Evolutionary conservation across 257 asterid species (phyloP), one percentile per base, ranked within the genome.

Genomic region (Rauvolfia tetraphylla): DNA sequence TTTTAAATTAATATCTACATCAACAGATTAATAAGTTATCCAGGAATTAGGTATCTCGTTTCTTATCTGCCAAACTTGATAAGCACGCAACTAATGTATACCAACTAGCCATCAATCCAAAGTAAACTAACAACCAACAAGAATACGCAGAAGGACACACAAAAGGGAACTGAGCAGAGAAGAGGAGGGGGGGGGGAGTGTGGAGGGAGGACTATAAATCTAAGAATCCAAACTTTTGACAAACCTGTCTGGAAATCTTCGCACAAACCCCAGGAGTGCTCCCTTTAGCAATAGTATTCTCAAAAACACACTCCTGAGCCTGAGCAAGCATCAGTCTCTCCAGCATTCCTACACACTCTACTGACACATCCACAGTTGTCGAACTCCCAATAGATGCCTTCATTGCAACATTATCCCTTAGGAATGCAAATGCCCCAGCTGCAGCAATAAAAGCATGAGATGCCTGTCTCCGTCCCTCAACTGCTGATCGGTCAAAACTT

Each of bases 291-390:
- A 92, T 91, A 63, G 98, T 89, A 76, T 90, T 95, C 91, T 95
- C 98, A 29, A 91, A 95, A 59, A 92, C 98, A 29, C 98, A 92
- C 83, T 95, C 98, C 84, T 95, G 98, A 14, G 98, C 98, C 84
- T 95, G 98, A 67, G 98, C 98, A 79, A 95, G 80, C 98, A 92
- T 95, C 83, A 95, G 84, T 80, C 93, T 95, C 90, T 95, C 98
- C 86, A 95, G 81, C 98, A 95, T 92, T 76, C 98, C 98, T 12
- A 82, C 90, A 83, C 98, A 95, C 84, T 91, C 97, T 70, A 88
- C 97, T 18, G 98, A 95, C 77, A 92, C 77, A 79, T 95, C 99
- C 77, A 88, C 81, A 0, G 99, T 91, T 39, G 92, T 91, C 31
- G 97, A 93, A 82, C 83, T 89, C 77, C 98, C 97, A 59, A 81